phyloP scores from a whole-genome alignment of 73 alveolate genomes.

The Stentor roeselii region DNA sequence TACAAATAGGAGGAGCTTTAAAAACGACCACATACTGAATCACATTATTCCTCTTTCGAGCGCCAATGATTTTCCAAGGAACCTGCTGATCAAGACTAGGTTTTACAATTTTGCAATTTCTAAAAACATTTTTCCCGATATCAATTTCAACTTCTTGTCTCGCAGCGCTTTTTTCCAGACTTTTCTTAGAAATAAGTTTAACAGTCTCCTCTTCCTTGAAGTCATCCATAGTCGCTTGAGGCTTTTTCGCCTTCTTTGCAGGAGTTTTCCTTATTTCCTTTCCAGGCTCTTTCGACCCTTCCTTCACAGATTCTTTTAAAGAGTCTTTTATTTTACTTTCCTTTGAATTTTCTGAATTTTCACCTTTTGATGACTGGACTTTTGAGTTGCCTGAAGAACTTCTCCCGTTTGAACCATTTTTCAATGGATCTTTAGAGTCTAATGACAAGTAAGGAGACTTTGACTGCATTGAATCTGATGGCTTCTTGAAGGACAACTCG shows the following conservation, averaged over 20 bases:
- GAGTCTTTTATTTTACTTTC: background rate
- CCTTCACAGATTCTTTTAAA: background rate
- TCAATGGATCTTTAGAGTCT: background rate
- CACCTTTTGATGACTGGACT: background rate
- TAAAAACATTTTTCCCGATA: background rate
- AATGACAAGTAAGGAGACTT: background rate
- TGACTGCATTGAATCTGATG: background rate
- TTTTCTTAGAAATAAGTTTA: background rate
- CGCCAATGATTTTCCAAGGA: background rate
- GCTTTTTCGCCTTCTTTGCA: too few relatives aligned
- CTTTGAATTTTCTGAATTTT: background rate
- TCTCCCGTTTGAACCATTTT: too few relatives aligned
- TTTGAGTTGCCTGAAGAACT: background rate
- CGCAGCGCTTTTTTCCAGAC: background rate
- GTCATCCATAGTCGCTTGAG: too few relatives aligned
- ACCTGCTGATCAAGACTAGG: background rate
- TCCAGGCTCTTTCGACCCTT: background rate
- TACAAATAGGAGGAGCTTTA: background rate
- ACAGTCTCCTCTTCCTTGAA: background rate
- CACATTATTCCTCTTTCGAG: background rate
- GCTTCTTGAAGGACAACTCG: background rate
- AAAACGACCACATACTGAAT: background rate
- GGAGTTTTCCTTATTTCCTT: too few relatives aligned
- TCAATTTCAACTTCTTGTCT: background rate
- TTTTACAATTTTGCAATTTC: background rate